phyloP scores from a whole-genome alignment of 768 basidiomycete species.

The Nevesoporus exiguus region DNA sequence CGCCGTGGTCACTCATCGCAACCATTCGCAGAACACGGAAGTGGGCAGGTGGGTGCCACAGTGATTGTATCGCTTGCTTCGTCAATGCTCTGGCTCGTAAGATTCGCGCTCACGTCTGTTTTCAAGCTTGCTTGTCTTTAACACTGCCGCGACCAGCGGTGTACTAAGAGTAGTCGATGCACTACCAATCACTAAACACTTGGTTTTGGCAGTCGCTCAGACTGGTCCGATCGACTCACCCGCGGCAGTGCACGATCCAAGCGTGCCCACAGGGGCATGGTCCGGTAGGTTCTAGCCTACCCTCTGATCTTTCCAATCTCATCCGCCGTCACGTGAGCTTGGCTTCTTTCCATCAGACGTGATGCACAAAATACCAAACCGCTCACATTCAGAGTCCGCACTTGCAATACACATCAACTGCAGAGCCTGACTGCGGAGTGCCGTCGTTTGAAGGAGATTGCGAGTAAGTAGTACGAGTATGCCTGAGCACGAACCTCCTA shows the following conservation, averaged over 20 bases:
- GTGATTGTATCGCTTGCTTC: neutral
- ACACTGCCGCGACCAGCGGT: neutral
- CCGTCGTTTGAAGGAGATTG: slow-evolving; percentile 50
- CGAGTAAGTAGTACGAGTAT: slow-evolving; percentile 53
- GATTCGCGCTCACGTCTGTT: slow-evolving; percentile 1
- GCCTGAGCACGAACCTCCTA: neutral
- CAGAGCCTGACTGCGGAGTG: slow-evolving; percentile 50
- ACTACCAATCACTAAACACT: slow-evolving; percentile 53
- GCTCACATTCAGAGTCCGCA: slow-evolving; percentile 41
- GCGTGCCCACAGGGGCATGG: slow-evolving; percentile 33
- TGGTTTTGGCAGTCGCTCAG: slow-evolving; percentile 58
- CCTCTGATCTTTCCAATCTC: neutral
- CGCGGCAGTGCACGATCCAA: slow-evolving; percentile 20
- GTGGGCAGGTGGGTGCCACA: slow-evolving; percentile 49
- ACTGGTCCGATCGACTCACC: slow-evolving; percentile 39
- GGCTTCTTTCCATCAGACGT: slow-evolving; percentile 49
- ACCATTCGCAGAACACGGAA: slow-evolving; percentile 41
- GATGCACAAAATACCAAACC: slow-evolving; percentile 40
- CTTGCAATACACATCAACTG: slow-evolving; percentile 45
- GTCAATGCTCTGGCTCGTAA: neutral
- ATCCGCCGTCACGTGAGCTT: slow-evolving; percentile 36
- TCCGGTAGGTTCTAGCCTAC: slow-evolving; percentile 34
- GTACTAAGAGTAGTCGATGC: slow-evolving; percentile 9
- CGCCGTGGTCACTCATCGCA: slow-evolving; percentile 49
- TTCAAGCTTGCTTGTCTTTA: slow-evolving; percentile 21